These are phyloP conservation scores for Marasmius oreades DNA, from an alignment of 1,284 basidiomycete genomes.

Conservation along the genomic window DNA sequence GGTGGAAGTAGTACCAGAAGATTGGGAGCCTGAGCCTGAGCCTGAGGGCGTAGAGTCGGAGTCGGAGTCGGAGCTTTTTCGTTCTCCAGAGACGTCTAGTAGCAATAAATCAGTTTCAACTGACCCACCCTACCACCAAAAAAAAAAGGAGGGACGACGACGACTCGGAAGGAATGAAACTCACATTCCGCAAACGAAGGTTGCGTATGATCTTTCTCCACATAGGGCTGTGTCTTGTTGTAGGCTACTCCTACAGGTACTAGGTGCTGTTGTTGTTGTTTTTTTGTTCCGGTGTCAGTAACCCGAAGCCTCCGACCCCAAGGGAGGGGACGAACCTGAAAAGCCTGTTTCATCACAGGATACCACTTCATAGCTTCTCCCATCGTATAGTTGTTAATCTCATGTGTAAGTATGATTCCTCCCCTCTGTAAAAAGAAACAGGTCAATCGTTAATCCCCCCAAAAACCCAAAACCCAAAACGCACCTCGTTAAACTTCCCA, in stretches of 20 bases:
- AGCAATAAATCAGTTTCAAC: too few species aligned
- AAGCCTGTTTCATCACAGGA: background rate
- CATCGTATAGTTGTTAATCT: conserved; percentile 5
- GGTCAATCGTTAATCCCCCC: background rate
- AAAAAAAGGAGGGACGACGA: too few species aligned
- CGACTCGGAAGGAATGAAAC: too few species aligned
- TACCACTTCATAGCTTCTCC: background rate
- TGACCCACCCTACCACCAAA: too few species aligned
- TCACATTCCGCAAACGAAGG: too few species aligned
- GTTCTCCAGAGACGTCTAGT: too few species aligned
- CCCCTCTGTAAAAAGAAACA: conserved; percentile 29
- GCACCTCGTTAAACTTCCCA: conserved; percentile 37
- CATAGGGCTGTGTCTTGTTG: too few species aligned
- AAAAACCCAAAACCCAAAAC: conserved; percentile 8
- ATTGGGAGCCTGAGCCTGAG: too few species aligned
- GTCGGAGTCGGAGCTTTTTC: too few species aligned
- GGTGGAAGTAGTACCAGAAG: too few species aligned
- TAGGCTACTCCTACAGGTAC: background rate
- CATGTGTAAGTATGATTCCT: conserved; percentile 40
- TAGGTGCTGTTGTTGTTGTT: background rate
- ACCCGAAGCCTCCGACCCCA: background rate
- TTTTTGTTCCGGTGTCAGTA: background rate
- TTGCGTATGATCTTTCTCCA: too few species aligned
- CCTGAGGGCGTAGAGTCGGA: too few species aligned
- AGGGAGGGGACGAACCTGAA: background rate